Evolutionary conservation across 176 grass and related monocot genomes (phyloP), one percentile per base, ranked within the genome.

Genomic region (Tuctoria greenei): DNA sequence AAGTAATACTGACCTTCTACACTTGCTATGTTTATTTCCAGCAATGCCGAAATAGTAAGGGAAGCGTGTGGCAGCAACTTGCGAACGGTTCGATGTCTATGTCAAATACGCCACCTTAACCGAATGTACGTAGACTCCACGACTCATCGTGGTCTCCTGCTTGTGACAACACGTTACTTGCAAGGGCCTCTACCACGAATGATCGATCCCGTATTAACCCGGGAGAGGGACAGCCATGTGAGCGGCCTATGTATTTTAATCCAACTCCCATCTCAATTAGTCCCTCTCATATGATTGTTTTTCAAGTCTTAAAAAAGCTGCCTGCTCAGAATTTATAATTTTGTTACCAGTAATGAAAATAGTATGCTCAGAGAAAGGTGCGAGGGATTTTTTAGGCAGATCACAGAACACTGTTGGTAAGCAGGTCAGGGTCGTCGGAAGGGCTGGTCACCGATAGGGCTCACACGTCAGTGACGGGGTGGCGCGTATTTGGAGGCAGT

Each of bases 191-290:
- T 8, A 61, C 75, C 67, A 62, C 47, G 75, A 83, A 71, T 72
- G 72, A 36, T 16, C 31, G 31, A 17, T 28, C 5, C 71, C 1
- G n/a, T n/a, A n/a, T 42, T 72, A 28, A 42, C 23, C 55, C 5
- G 14, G 51, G 86, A 79, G 46, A 75, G 86, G 61, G 81, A 88
- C 81, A 17, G 37, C 69, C 86, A 88, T 84, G 81, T 84, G 81
- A 84, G 64, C 20, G 69, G 6, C 36, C 69, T 69, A 64, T 64
- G 47, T 88, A 1, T 75, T 83, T 73, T 69, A 24, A 31, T 79
- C 74, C 80, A 74, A 31, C 38, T 25, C 69, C 43, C 75, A 79
- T 74, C 81, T 44, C 75, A 68, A 83, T 69, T 74, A 74, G 45
- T 79, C 44, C 4, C 81, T 8, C 37, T 79, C 81, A 39, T 75